Evolutionary conservation across 2,329 filamentous ascomycete species (phyloP).

Genomic region (Scorias spongiosa): DNA sequence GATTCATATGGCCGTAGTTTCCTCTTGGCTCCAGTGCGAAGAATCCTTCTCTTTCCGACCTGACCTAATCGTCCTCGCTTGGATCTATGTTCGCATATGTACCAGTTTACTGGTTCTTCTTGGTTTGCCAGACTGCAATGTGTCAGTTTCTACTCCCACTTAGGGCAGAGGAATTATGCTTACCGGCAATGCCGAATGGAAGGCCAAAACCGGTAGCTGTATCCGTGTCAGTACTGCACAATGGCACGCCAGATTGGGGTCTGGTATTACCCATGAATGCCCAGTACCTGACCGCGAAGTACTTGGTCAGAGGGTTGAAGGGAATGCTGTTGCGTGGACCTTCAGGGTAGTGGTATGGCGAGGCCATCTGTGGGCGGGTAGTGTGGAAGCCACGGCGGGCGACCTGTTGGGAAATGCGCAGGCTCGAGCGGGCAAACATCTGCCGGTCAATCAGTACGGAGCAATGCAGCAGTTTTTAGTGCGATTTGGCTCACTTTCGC

Average conservation of each 20-base stretch:
- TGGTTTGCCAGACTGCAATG: conserved; percentile 47
- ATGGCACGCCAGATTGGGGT: not conserved
- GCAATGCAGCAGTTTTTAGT: too few species aligned
- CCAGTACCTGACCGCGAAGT: conserved; percentile 76
- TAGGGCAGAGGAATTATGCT: conserved; percentile 16
- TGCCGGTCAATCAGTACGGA: conserved; percentile 1
- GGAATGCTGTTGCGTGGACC: conserved; percentile 88
- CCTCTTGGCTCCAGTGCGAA: too few species aligned
- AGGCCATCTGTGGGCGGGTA: conserved; percentile 69
- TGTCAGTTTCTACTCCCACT: conserved; percentile 11
- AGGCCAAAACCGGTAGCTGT: conserved; percentile 42
- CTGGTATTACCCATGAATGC: conserved; percentile 47
- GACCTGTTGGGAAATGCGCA: conserved; percentile 45
- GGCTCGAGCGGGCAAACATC: conserved; percentile 28
- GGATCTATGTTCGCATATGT: not conserved
- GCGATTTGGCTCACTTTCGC: not conserved
- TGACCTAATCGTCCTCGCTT: too few species aligned
- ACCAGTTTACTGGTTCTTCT: conserved; percentile 41
- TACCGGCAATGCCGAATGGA: conserved; percentile 51
- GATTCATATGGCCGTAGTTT: too few species aligned
- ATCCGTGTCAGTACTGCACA: conserved; percentile 21
- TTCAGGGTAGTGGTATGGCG: conserved; percentile 97
- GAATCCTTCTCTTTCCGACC: too few species aligned
- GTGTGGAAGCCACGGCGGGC: conserved; percentile 89
- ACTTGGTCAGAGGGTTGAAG: conserved; percentile 87